Conservation (phyloP, 2,329 filamentous ascomycete genomes). For the Aureobasidium lini region DNA sequence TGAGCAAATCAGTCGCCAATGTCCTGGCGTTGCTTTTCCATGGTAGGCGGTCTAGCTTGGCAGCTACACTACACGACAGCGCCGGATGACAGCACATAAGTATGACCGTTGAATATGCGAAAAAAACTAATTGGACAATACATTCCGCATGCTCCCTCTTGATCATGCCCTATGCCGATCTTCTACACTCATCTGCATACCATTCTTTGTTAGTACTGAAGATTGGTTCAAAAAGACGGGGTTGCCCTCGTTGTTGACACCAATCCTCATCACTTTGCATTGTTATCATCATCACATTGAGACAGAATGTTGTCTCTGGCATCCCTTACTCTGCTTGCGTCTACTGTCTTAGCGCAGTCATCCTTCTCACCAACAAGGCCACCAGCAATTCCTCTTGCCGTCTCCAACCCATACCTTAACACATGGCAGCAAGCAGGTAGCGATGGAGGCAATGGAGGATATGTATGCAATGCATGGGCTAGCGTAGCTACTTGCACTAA, state of each 20-base stretch:
- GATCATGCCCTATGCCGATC: slow-evolving; percentile 8
- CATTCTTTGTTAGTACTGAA: background rate
- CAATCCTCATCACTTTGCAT: background rate
- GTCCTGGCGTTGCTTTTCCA: background rate
- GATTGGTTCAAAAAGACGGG: background rate
- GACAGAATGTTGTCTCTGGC: slow-evolving; percentile 16
- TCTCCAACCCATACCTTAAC: slow-evolving; percentile 67
- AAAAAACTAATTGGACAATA: background rate
- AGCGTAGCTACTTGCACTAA: background rate
- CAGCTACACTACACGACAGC: background rate
- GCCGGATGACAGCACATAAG: slow-evolving; percentile 11
- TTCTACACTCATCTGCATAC: background rate
- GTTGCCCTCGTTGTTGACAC: background rate
- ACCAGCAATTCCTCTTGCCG: slow-evolving; percentile 63
- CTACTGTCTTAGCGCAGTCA: slow-evolving; percentile 31
- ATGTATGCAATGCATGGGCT: slow-evolving; percentile 23
- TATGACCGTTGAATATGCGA: slow-evolving; percentile 9
- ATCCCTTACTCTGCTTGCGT: background rate
- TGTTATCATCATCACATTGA: background rate
- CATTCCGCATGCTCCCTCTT: slow-evolving; percentile 8
- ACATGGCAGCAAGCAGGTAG: slow-evolving; percentile 57
- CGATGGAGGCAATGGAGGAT: slow-evolving; percentile 56
- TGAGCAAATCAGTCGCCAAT: background rate
- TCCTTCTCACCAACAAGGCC: slow-evolving; percentile 55
- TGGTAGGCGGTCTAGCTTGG: background rate